These are phyloP conservation scores for Mucor velutinosus DNA, from an alignment of 371 early-diverging fungal species.

Conservation along the genomic window DNA sequence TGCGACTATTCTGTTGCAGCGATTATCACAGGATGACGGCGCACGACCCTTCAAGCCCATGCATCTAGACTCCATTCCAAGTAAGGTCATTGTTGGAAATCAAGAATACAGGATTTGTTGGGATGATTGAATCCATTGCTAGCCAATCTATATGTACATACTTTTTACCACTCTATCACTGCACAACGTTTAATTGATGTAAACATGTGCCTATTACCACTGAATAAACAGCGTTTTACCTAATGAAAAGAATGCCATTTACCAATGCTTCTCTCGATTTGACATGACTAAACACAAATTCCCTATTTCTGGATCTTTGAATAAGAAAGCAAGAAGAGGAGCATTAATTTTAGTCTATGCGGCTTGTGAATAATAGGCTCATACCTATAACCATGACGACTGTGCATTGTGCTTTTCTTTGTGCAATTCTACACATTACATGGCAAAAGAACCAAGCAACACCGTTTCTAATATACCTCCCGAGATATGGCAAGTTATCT, in stretches of 20 bases:
- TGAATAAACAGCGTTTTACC: not conserved
- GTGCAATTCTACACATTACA: not conserved
- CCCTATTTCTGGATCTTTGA: not conserved
- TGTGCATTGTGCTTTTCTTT: not conserved
- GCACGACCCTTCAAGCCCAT: conserved; percentile 37
- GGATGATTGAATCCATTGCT: conserved; percentile 8
- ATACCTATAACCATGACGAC: not conserved
- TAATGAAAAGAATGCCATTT: not conserved
- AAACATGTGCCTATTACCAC: not conserved
- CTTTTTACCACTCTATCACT: not conserved
- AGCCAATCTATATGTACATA: not conserved
- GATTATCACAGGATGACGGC: conserved; percentile 56
- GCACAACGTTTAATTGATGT: not conserved
- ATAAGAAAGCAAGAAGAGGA: too few species aligned
- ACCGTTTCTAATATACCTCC: not conserved
- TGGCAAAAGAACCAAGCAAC: not conserved
- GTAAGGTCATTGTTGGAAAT: conserved; percentile 28
- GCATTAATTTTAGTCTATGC: not conserved
- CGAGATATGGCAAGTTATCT: conserved; percentile 9
- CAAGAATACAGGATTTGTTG: conserved; percentile 29
- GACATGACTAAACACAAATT: not conserved
- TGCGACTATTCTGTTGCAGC: conserved; percentile 48
- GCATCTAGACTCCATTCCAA: conserved; percentile 19
- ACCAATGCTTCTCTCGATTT: not conserved
- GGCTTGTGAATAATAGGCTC: not conserved